Conservation (phyloP, 345 rosid species). For the Viola odorata region DNA sequence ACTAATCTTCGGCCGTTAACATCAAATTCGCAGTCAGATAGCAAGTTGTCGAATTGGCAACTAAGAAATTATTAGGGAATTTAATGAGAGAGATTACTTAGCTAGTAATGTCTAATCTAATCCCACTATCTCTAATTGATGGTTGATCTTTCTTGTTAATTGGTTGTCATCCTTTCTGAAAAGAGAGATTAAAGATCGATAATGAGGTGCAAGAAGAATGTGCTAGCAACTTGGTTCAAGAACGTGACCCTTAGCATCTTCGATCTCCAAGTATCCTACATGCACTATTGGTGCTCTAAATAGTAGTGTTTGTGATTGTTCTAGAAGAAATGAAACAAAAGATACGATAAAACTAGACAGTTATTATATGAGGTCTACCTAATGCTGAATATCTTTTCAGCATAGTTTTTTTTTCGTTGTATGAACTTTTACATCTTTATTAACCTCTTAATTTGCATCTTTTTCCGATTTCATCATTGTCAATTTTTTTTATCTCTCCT, state of each 20-base stretch:
- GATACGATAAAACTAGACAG: no score
- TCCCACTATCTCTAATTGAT: constrained; percentile 39
- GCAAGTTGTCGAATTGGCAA: constrained; percentile 16
- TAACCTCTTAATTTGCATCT: no score
- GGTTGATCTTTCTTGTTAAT: constrained; percentile 60
- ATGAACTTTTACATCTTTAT: no score
- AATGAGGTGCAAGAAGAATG: neutral
- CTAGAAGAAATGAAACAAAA: no score
- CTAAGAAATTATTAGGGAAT: constrained; percentile 32
- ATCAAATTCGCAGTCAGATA: constrained; percentile 13
- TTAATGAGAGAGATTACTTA: constrained; percentile 29
- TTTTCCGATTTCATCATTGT: no score
- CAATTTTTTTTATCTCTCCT: no score
- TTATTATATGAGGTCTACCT: no score
- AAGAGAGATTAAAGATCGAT: constrained; percentile 17
- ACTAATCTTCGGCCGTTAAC: constrained; percentile 23
- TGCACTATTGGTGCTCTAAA: no score
- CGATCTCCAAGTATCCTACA: no score
- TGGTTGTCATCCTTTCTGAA: constrained; percentile 41
- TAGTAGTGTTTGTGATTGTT: no score
- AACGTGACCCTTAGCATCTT: constrained; percentile 27
- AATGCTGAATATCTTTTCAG: no score
- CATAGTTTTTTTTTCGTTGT: no score
- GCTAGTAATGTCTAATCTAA: constrained; percentile 48
- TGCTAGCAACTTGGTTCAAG: constrained; percentile 27